Evolutionary conservation across 305 asterid genomes (phyloP).

Genomic region (Petunia hybrid): DNA sequence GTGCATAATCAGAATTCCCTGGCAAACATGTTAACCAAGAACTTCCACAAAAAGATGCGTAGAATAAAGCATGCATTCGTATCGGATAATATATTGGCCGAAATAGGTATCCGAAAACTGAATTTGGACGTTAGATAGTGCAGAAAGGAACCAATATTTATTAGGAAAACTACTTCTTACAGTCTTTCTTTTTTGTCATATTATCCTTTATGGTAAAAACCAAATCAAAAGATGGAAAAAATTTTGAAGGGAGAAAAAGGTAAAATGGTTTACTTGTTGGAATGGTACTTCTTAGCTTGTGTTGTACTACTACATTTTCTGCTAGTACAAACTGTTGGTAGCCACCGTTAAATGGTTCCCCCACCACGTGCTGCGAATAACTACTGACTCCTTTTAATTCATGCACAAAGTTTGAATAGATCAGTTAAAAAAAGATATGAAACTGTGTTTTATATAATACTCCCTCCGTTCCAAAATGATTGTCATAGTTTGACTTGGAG

Average conservation of each 20-base stretch:
- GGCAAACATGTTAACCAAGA: not conserved
- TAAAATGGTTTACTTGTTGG: slow-evolving; percentile 25
- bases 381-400: too few relatives aligned
- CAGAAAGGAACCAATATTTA: not conserved
- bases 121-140: not conserved
- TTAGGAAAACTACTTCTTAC: not conserved
- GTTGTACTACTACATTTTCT: not conserved
- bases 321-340: not conserved
- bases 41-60: not conserved
- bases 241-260: not conserved
- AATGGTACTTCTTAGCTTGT: not conserved
- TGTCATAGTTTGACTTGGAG: too few relatives aligned
- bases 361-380: too few relatives aligned
- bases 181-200: not conserved
- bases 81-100: not conserved
- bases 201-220: not conserved
- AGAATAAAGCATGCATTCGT: not conserved
- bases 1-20: not conserved
- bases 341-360: too few relatives aligned
- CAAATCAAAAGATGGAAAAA: not conserved
- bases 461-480: too few relatives aligned
- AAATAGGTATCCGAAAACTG: not conserved
- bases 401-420: too few relatives aligned
- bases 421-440: too few relatives aligned
- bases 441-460: too few relatives aligned